Evolutionary conservation across 768 basidiomycete genomes (phyloP).

Genomic region (Mrakia gelida): DNA sequence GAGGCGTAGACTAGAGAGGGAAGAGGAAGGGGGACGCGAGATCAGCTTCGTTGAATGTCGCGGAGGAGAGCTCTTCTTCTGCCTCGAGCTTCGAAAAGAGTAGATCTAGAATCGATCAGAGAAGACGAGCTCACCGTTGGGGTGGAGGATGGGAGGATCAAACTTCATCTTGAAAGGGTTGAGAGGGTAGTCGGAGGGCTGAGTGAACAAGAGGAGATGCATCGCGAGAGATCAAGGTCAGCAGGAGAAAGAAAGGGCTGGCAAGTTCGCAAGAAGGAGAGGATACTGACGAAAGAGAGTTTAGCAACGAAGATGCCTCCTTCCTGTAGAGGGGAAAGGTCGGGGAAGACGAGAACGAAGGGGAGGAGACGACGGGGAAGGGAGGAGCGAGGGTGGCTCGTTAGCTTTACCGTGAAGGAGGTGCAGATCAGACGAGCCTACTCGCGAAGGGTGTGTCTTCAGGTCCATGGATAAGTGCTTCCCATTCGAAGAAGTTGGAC

Average conservation of each 20-base stretch:
- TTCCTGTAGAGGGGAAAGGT: constrained; percentile 45
- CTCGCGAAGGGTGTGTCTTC: constrained; percentile 68
- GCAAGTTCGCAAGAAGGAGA: constrained; percentile 30
- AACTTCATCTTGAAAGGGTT: constrained; percentile 99
- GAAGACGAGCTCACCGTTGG: constrained; percentile 70
- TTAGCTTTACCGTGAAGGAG: background rate
- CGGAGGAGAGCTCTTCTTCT: background rate
- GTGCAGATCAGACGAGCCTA: background rate
- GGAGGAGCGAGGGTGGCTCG: constrained; percentile 20
- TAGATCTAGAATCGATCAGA: constrained; percentile 36
- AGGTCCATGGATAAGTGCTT: constrained; percentile 87
- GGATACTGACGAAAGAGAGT: constrained; percentile 74
- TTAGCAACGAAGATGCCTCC: constrained; percentile 56
- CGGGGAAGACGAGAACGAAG: background rate
- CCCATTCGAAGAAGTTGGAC: constrained; percentile 87
- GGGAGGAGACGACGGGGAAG: background rate
- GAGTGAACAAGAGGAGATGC: background rate
- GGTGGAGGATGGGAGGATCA: constrained; percentile 93
- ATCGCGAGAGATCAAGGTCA: constrained; percentile 19
- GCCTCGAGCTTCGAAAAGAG: background rate
- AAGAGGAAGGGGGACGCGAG: background rate
- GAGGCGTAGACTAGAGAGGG: constrained; percentile 75
- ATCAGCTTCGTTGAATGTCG: background rate
- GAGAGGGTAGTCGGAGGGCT: constrained; percentile 92
- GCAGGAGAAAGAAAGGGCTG: background rate